A percentile compares a stretch with the other conserved stretches of the same genome.
Conservation (phyloP, 1,139 yeast species). For the Hyphopichia burtonii region DNA sequence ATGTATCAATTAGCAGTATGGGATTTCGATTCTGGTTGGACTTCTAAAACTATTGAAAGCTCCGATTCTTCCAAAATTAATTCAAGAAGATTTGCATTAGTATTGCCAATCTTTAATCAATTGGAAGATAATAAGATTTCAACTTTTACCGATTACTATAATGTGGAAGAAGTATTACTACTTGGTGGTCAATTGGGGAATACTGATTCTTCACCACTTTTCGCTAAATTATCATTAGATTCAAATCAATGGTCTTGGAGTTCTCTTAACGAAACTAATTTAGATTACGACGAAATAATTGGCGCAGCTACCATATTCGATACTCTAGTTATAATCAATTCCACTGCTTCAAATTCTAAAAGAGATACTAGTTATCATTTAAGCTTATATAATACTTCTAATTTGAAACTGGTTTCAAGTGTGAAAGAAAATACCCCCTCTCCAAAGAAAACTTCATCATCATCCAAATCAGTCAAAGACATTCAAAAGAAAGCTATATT, state of each 20-base stretch:
- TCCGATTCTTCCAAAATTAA: slow-evolving; percentile 10
- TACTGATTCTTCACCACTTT: slow-evolving; percentile 18
- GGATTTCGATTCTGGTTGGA: slow-evolving; percentile 47
- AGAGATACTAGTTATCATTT: slow-evolving; percentile 17
- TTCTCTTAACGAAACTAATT: slow-evolving; percentile 12
- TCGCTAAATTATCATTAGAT: slow-evolving; percentile 23
- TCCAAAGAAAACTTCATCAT: not conserved
- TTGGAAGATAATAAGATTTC: slow-evolving; percentile 16
- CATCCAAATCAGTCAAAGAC: slow-evolving; percentile 4
- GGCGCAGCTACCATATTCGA: slow-evolving; percentile 48
- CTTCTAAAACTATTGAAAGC: slow-evolving; percentile 24
- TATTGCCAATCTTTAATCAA: slow-evolving; percentile 36
- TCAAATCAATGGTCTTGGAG: slow-evolving; percentile 37
- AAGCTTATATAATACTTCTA: slow-evolving; percentile 23
- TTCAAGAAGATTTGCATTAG: slow-evolving; percentile 30
- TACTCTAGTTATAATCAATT: slow-evolving; percentile 36
- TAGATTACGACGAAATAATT: slow-evolving; percentile 21
- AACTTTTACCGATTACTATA: slow-evolving; percentile 20
- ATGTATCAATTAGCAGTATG: slow-evolving; percentile 49
- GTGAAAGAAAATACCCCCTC: slow-evolving; percentile 14
- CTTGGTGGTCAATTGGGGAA: slow-evolving; percentile 35
- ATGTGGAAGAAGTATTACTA: slow-evolving; percentile 27
- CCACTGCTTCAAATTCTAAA: slow-evolving; percentile 14
- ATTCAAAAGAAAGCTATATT: slow-evolving; percentile 29
- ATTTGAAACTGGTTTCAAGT: slow-evolving; percentile 20